phyloP scores from a whole-genome alignment of 306 rosid species.

The Amphicarpaea edgeworthii region DNA sequence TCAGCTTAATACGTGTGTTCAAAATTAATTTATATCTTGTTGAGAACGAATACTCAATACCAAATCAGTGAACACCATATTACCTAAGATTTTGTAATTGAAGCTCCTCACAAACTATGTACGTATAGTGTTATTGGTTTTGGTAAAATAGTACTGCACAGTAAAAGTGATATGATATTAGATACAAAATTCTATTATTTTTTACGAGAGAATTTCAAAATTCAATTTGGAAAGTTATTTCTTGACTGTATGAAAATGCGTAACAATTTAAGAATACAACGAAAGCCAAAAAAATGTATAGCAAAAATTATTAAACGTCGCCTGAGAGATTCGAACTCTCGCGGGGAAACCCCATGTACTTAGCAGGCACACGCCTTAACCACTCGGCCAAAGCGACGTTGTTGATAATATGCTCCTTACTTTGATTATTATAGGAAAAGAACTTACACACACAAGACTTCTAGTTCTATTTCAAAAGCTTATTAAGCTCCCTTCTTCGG shows the following conservation, averaged over 20 bases:
- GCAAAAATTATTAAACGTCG: conserved; percentile 34
- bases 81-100: not conserved
- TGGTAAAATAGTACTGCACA: too few species aligned
- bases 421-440: too few species aligned
- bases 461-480: not conserved
- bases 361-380: conserved; percentile 83
- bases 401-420: not conserved
- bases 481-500: not conserved
- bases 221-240: not conserved
- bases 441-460: too few species aligned
- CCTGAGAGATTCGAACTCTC: conserved; percentile 82
- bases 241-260: not conserved
- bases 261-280: not conserved
- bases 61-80: not conserved
- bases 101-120: not conserved
- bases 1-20: not conserved
- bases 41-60: not conserved
- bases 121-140: not conserved
- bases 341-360: conserved; percentile 75
- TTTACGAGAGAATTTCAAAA: not conserved
- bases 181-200: not conserved
- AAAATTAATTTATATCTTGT: not conserved
- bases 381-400: conserved; percentile 77
- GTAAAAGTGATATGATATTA: not conserved
- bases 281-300: too few species aligned